phyloP scores from a whole-genome alignment of 805 yeast species.

The Hanseniaspora jakobsenii region DNA sequence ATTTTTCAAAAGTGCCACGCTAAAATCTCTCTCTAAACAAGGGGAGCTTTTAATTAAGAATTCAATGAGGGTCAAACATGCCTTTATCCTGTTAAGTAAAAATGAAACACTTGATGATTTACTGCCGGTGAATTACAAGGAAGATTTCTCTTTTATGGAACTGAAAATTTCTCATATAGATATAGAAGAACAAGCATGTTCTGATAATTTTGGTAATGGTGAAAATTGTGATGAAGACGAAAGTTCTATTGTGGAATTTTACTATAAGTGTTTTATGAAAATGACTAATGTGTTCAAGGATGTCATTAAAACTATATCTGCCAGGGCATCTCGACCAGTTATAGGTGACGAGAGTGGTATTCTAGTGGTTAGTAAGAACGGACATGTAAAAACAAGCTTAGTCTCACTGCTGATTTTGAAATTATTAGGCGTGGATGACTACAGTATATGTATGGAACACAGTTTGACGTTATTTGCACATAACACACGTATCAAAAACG shows the following conservation, averaged over 20 bases:
- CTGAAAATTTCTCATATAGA: no score
- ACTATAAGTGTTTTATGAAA: not conserved
- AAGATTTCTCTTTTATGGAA: no score
- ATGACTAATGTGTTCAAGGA: constrained; percentile 1
- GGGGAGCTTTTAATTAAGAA: constrained; percentile 36
- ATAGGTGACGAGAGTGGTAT: constrained; percentile 6
- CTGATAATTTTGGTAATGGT: no score
- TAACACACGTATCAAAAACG: not conserved
- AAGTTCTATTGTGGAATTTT: not conserved
- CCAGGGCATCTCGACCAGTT: not conserved
- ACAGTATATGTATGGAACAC: constrained; percentile 60
- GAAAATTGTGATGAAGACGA: no score
- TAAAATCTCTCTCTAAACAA: constrained; percentile 37
- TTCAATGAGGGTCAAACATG: constrained; percentile 31
- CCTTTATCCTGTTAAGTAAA: constrained; percentile 60
- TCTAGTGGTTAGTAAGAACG: constrained; percentile 1
- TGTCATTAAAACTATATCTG: not conserved
- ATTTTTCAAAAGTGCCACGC: constrained; percentile 53
- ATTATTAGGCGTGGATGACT: constrained; percentile 52
- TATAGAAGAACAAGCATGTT: no score
- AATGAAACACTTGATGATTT: constrained; percentile 31
- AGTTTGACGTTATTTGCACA: constrained; percentile 60
- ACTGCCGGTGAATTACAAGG: constrained; percentile 27
- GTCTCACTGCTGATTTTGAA: constrained; percentile 54
- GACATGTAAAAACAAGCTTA: constrained; percentile 49